Percentiles rank a stretch among this genome's conserved stretches.
Conservation (phyloP, 768 basidiomycete genomes). For the Boletales sp. region DNA sequence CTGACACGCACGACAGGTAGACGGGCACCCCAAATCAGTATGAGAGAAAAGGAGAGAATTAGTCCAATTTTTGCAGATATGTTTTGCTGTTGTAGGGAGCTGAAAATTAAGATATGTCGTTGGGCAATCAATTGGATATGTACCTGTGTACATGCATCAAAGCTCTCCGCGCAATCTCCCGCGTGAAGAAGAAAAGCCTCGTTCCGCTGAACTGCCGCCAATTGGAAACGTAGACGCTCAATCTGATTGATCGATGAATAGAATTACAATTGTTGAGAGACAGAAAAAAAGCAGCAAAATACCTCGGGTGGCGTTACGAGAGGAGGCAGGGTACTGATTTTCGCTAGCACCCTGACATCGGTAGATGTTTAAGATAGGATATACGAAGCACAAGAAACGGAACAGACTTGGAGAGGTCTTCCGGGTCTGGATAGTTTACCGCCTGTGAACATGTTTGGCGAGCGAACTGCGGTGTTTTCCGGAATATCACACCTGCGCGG, state of each 20-base stretch:
- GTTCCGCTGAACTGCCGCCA: slow-evolving; percentile 76
- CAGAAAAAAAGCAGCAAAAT: slow-evolving; percentile 13
- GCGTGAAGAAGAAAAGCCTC: slow-evolving; percentile 95
- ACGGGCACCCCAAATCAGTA: slow-evolving; percentile 91
- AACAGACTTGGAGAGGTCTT: slow-evolving; percentile 54
- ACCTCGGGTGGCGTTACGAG: slow-evolving; percentile 94
- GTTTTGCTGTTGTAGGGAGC: slow-evolving; percentile 54
- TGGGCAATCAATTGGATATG: slow-evolving; percentile 22
- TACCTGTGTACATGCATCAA: slow-evolving; percentile 86
- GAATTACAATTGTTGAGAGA: slow-evolving; percentile 27
- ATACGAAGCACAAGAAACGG: not conserved
- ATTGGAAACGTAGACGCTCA: slow-evolving; percentile 77
- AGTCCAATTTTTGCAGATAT: slow-evolving; percentile 86
- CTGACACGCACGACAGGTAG: slow-evolving; percentile 73
- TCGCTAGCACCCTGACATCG: slow-evolving; percentile 62
- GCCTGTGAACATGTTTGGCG: slow-evolving; percentile 36
- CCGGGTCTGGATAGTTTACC: slow-evolving; percentile 67
- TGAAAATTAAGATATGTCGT: slow-evolving; percentile 1
- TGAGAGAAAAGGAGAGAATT: slow-evolving; percentile 92
- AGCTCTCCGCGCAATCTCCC: slow-evolving; percentile 97
- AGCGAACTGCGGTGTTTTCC: slow-evolving; percentile 6
- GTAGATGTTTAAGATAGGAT: not conserved
- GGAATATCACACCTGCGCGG: slow-evolving; percentile 57
- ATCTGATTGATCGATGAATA: slow-evolving; percentile 43
- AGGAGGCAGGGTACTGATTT: slow-evolving; percentile 78